Base-by-base conservation (phyloP, 345 rosid genomes). In the Rhodomyrtus tomentosa region DNA sequence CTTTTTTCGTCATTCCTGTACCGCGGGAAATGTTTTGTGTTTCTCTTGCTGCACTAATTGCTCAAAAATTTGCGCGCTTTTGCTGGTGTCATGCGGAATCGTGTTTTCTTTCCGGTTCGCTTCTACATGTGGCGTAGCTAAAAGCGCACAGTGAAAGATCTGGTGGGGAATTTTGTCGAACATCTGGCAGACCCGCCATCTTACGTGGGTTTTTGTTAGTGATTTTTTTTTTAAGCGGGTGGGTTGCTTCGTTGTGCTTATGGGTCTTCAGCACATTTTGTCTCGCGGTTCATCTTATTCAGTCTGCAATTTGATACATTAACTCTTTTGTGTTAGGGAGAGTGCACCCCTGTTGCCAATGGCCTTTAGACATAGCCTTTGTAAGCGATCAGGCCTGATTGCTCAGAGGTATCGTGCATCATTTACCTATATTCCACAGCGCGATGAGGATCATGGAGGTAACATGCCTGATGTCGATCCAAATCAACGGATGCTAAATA, bases 321-420 rank as follows among this genome's bases (percentile, higher is more conserved):
- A 3, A 72, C 49, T 42, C 25, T 54, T 14, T 20, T 14, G 18
- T 40, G 25, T 27, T 81, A 56, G 83, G 15, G 50, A 55, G 81
- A 80, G 85, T 52, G 68, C 73, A 54, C 25, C 45, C 7, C 81
- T 85, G 54, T 82, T 38, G 38, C 27, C 85, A 84, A 95, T 93
- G 97, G 93, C 96, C 59, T 92, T 80, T 83, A 83, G 93, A 74
- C 89, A 95, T 45, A 84, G 92, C 76, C 88, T 95, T 84, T 82
- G 90, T 48, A 88, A 83, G 82, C 90, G 97, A 59, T 90, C 95
- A 12, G 88, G 85, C 83, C 86, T 92, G 53, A 0, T 85, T 58
- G 83, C 90, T 80, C 90, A 90, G 62, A 50, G 91, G 48, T 82
- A 52, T 81, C 89, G 87, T 10, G 92, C 89, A 13, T 85, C 90